These are phyloP conservation scores for Pseudocercospora macadamiae DNA, from an alignment of 2,329 filamentous ascomycete species.

Conservation along the genomic window DNA sequence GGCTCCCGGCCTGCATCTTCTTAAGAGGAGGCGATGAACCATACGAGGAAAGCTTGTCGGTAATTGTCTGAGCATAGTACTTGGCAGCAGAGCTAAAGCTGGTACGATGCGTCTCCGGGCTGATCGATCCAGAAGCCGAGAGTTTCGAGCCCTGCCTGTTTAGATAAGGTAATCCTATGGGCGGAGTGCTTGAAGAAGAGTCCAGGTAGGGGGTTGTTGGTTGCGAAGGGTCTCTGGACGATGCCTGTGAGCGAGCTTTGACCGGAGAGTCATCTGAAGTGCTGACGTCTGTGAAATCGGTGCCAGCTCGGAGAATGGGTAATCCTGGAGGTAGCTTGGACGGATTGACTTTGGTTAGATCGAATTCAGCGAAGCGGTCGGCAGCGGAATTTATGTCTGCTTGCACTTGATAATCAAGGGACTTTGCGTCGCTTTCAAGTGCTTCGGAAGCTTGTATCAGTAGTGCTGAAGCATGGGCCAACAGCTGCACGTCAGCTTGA, in stretches of 20 bases:
- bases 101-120: constrained; percentile 37
- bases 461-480: constrained; percentile 66
- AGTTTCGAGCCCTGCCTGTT: constrained; percentile 27
- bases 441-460: constrained; percentile 50
- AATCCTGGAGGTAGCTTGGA: constrained; percentile 6
- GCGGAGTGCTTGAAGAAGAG: constrained; percentile 35
- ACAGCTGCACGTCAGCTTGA: constrained; percentile 65
- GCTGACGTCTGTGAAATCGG: constrained; percentile 16
- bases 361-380: background rate
- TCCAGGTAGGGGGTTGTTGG: constrained; percentile 36
- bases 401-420: background rate
- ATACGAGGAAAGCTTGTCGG: constrained; percentile 37
- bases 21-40: constrained; percentile 37
- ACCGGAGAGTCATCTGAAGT: constrained; percentile 19
- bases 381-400: background rate
- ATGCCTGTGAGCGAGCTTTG: constrained; percentile 27
- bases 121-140: constrained; percentile 34
- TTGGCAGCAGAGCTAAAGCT: constrained; percentile 39
- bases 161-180: constrained; percentile 28
- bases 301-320: constrained; percentile 22
- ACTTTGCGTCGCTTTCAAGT: background rate
- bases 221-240: constrained; percentile 34
- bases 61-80: constrained; percentile 39
- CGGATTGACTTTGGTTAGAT: background rate
- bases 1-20: constrained; percentile 29